phyloP scores from a whole-genome alignment of 2,329 filamentous ascomycete species.

The Coniochaeta sp. region DNA sequence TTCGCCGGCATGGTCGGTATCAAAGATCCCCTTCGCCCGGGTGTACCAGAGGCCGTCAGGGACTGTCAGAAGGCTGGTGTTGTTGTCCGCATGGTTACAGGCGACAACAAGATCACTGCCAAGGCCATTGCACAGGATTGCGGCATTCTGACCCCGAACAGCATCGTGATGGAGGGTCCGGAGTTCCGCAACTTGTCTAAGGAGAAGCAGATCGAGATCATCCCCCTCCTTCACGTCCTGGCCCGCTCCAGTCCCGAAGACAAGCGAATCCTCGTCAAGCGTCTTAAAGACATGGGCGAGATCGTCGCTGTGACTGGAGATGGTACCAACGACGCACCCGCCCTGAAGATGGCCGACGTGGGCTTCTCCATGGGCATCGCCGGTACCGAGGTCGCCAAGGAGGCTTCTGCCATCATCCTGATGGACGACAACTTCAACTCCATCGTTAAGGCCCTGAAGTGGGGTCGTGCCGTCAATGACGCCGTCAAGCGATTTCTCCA shows the following conservation, averaged over 20 bases:
- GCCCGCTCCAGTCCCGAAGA: conserved; percentile 71
- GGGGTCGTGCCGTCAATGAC: conserved; percentile 73
- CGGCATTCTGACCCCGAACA: conserved; percentile 63
- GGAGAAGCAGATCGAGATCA: conserved; percentile 57
- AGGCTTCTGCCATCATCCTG: conserved; percentile 76
- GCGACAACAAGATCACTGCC: conserved; percentile 74
- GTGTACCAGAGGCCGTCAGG: conserved; percentile 66
- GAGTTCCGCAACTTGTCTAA: conserved; percentile 67
- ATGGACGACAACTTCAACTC: conserved; percentile 86
- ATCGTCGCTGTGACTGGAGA: conserved; percentile 79
- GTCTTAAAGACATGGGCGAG: conserved; percentile 65
- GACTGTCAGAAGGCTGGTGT: conserved; percentile 72
- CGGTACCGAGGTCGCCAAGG: conserved; percentile 77
- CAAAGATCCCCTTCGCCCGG: conserved; percentile 70
- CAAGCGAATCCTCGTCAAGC: conserved; percentile 65
- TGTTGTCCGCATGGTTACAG: conserved; percentile 78
- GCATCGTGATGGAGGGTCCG: conserved; percentile 71
- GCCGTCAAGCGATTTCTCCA: conserved; percentile 71
- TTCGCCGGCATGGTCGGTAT: conserved; percentile 70
- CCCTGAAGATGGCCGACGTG: conserved; percentile 73
- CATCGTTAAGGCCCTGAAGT: conserved; percentile 78
- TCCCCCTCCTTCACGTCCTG: conserved; percentile 63
- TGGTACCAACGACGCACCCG: conserved; percentile 77
- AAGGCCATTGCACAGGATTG: conserved; percentile 74
- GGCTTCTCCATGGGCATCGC: conserved; percentile 83